Evolutionary conservation across 148 eudicot genomes (phyloP).

Genomic region (Rhododendron vialii): DNA sequence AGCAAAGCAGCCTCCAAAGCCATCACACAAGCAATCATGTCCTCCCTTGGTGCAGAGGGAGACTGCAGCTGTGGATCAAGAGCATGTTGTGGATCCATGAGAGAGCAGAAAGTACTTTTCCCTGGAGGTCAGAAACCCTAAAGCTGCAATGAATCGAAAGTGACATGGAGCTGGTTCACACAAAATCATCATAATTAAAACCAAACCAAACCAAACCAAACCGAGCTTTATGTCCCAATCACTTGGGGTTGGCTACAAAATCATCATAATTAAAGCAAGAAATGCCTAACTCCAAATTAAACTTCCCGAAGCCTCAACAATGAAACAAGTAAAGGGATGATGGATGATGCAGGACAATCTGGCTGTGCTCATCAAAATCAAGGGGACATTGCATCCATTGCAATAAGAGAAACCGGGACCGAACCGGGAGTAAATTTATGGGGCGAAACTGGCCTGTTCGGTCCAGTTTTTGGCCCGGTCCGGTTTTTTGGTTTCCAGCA

Average conservation of each 20-base stretch:
- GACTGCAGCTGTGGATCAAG: slow-evolving; percentile 35
- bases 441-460: too few species aligned
- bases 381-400: too few species aligned
- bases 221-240: too few species aligned
- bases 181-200: not conserved
- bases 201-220: too few species aligned
- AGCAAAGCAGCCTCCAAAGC: slow-evolving; percentile 87
- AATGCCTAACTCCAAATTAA: not conserved
- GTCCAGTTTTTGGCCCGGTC: too few species aligned
- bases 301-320: not conserved
- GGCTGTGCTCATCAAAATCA: too few species aligned
- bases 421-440: too few species aligned
- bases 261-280: not conserved
- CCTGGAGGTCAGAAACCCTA: not conserved
- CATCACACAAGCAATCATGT: slow-evolving; percentile 69
- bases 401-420: too few species aligned
- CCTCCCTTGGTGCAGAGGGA: slow-evolving; percentile 37
- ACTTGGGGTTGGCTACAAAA: not conserved
- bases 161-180: not conserved
- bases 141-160: not conserved
- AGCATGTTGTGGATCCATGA: slow-evolving; percentile 21
- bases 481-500: too few species aligned
- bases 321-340: not conserved
- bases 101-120: not conserved
- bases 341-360: not conserved